A percentile compares a stretch with the other conserved stretches of the same genome.
phyloP scores from a whole-genome alignment of 352 stramenopile genomes.

The Phytophthora citricola region DNA sequence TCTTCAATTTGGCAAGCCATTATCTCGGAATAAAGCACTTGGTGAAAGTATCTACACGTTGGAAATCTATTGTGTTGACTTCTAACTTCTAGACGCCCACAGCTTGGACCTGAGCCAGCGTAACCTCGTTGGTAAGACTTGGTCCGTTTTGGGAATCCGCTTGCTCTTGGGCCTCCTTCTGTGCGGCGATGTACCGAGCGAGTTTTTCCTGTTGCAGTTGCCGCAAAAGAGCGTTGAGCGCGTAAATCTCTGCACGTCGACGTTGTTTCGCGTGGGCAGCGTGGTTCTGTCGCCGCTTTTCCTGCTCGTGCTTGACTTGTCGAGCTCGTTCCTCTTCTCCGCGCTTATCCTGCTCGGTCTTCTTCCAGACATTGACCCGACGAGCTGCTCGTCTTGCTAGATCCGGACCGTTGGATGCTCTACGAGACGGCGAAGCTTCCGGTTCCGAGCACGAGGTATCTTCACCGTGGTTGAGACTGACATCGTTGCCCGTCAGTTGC shows the following conservation, averaged over 20 bases:
- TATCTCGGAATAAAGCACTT: background rate
- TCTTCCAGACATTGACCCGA: conserved; percentile 66
- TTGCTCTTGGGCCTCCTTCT: conserved; percentile 38
- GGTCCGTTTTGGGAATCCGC: background rate
- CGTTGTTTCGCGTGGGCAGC: conserved; percentile 51
- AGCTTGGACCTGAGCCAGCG: conserved; percentile 20
- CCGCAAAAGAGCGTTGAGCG: conserved; percentile 67
- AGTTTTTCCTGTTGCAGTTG: conserved; percentile 77
- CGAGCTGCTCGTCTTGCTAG: conserved; percentile 52
- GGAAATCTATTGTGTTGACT: background rate
- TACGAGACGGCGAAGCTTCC: background rate
- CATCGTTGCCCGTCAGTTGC: conserved; percentile 1
- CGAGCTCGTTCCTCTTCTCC: conserved; percentile 51
- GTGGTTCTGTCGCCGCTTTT: conserved; percentile 59
- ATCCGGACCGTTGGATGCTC: conserved; percentile 21
- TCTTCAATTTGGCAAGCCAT: conserved; percentile 1
- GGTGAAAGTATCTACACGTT: background rate
- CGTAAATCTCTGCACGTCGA: conserved; percentile 76
- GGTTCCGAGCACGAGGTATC: background rate
- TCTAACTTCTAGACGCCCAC: conserved; percentile 9
- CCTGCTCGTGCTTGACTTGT: conserved; percentile 50
- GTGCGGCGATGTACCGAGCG: conserved; percentile 47
- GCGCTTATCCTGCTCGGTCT: conserved; percentile 59
- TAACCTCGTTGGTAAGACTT: conserved; percentile 1
- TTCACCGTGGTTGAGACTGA: conserved; percentile 8